Evolutionary conservation across 2,329 filamentous ascomycete genomes (phyloP).

Genomic region (Colletotrichum brevisporum): DNA sequence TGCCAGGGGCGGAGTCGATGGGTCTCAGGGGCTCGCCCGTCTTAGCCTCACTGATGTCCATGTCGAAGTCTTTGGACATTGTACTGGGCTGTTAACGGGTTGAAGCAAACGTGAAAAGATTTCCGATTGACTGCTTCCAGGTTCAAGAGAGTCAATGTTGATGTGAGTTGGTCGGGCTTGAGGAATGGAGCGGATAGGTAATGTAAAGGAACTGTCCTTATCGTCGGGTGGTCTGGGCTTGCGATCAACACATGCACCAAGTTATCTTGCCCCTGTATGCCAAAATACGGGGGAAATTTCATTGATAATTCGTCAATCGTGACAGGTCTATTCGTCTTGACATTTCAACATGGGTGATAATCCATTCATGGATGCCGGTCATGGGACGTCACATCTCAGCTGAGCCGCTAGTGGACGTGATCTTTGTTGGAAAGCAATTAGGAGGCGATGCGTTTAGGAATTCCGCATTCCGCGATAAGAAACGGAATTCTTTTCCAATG

Average conservation of each 20-base stretch:
- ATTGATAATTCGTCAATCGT: conserved; percentile 10
- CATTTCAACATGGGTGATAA: neutral
- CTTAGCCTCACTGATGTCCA: conserved; percentile 11
- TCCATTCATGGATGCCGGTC: neutral
- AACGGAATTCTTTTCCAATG: neutral
- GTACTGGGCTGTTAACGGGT: too few species aligned
- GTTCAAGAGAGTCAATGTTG: too few species aligned
- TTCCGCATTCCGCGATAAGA: conserved; percentile 30
- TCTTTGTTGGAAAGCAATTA: neutral
- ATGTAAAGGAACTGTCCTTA: neutral
- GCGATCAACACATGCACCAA: neutral
- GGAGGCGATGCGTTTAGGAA: neutral
- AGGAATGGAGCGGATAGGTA: neutral
- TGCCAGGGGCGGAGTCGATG: neutral
- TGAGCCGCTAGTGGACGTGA: too few species aligned
- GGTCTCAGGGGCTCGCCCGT: conserved; percentile 3
- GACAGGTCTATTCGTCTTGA: neutral
- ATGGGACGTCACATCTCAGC: too few species aligned
- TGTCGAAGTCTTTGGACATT: neutral
- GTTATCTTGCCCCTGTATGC: neutral
- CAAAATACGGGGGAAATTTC: neutral
- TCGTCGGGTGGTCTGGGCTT: neutral
- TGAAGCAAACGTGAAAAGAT: too few species aligned
- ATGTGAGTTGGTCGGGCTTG: neutral
- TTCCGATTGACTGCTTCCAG: too few species aligned